Evolutionary conservation across 257 asterid species (phyloP).

Genomic region (Scutellaria barbata): DNA sequence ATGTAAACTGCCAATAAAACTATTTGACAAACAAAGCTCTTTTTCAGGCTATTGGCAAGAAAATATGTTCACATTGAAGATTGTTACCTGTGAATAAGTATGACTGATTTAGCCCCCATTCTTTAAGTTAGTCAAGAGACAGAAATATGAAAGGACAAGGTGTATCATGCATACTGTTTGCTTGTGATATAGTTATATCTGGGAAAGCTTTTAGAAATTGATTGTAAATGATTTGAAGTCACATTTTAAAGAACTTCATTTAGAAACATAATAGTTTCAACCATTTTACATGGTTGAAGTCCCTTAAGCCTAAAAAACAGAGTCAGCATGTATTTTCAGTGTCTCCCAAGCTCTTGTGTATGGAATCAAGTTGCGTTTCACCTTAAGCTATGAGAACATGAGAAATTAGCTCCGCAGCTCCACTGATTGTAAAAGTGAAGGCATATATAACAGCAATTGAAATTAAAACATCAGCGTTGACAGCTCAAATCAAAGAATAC

Average conservation of each 20-base stretch:
- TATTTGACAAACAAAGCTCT: background rate
- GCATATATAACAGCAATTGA: constrained; percentile 10
- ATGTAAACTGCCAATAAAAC: background rate
- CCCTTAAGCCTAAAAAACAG: background rate
- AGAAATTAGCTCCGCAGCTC: background rate
- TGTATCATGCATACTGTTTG: background rate
- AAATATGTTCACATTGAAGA: background rate
- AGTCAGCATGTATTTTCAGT: background rate
- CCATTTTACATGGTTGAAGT: background rate
- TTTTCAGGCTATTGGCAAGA: background rate
- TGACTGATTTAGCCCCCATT: background rate
- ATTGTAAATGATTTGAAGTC: background rate
- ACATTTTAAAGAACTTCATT: background rate
- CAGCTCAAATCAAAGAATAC: constrained; percentile 11
- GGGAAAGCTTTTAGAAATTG: constrained; percentile 8
- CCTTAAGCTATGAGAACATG: constrained; percentile 2
- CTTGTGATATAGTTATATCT: background rate
- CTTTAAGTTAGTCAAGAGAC: background rate
- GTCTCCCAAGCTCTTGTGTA: background rate
- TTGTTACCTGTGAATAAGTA: too few species aligned
- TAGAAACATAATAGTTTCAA: background rate
- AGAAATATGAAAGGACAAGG: background rate
- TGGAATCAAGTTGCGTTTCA: constrained; percentile 11
- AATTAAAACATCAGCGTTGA: background rate
- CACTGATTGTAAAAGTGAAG: background rate